Base-by-base conservation (phyloP, 2,329 filamentous ascomycete genomes). In the Ophiostoma piceae region DNA sequence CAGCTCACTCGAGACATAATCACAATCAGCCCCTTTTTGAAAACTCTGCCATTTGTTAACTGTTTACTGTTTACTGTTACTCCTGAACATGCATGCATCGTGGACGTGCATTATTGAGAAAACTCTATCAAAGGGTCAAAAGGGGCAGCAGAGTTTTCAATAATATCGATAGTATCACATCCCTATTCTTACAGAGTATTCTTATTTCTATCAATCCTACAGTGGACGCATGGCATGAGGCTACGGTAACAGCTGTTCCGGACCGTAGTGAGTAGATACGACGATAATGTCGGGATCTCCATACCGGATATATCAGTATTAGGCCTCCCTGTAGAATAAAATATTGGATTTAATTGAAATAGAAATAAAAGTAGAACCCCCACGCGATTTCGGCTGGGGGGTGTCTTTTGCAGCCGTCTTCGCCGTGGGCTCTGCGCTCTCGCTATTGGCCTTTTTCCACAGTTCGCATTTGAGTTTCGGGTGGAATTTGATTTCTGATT, bases 171-270 rank as follows among this genome's bases (percentile, higher is more conserved):
- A 19, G 16, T 47, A 47, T 47, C 43, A 47, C 16, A n/a, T 47
- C 43, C 16, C 43, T 47, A 35, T 35, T 35, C 32, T 47, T n/a
- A n/a, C n/a, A n/a, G n/a, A n/a, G n/a, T 47, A 7, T 47, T 57
- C 26, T 26, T 11, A 14, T 22, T 9, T 26, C 51, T 22, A 22
- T 16, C 9, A 57, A 57, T 29, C 51, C 47, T 51, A 12, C 22
- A 57, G 51, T 47, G 43, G 5, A 47, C 43, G 43, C 51, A 57
- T 57, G 51, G 51, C 51, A 57, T 57, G 11, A 57, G 51, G 51
- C 22, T 29, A 57, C 22, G 51, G 51, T 29, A 57, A 57, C 51
- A 57, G 51, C 51, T 57, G 51, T 57, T 57, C 51, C 51, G 51
- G 51, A 57, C 51, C 22, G n/a, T 57, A 29, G n/a, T n/a, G 26